Base-by-base conservation (phyloP, 2,329 filamentous ascomycete species). In the Calonectria crousiana region DNA sequence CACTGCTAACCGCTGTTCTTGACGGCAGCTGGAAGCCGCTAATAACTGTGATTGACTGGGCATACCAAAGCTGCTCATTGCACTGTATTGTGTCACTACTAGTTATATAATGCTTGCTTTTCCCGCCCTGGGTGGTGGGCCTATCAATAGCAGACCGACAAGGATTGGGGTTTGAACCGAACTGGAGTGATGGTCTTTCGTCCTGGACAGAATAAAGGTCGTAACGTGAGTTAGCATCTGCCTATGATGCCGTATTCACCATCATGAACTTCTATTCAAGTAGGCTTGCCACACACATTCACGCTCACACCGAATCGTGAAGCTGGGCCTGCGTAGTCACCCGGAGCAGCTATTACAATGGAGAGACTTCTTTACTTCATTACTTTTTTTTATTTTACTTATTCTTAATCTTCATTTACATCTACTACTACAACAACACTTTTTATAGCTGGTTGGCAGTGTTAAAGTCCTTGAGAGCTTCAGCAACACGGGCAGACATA, bases 381-480 rank as follows among this genome's bases (percentile, higher is more conserved):
- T 47, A 47, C 20, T 47, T 47, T 47, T 47, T 47, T 13, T 47
- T n/a, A 8, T 47, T 47, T 47, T n/a, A 23, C 23, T 47, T 47
- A 47, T 47, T 47, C 44, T 47, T 47, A 47, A 23, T 47, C 44
- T 47, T 47, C 44, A 47, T 47, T 47, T 47, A 47, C 44, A 47
- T 47, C 44, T 23, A 47, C 44, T 47, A 47, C 44, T 23, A 23
- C 44, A 47, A 11, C 44, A 13, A n/a, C n/a, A n/a, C n/a, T n/a
- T 47, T 47, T 81, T 84, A 86, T 65, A 86, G 70, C 77, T 84
- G 81, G 71, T 79, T 80, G 69, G 82, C 80, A 70, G 80, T 81
- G 90, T 97, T 96, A 92, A 99, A 99, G 90, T 98, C 96, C 83
- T 93, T 89, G 77, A 99, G 93, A 74, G 94, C 96, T 85, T 93